Evolutionary conservation across 495 filamentous ascomycete genomes (phyloP).

Genomic region (Penicillium macrosclerotiorum): DNA sequence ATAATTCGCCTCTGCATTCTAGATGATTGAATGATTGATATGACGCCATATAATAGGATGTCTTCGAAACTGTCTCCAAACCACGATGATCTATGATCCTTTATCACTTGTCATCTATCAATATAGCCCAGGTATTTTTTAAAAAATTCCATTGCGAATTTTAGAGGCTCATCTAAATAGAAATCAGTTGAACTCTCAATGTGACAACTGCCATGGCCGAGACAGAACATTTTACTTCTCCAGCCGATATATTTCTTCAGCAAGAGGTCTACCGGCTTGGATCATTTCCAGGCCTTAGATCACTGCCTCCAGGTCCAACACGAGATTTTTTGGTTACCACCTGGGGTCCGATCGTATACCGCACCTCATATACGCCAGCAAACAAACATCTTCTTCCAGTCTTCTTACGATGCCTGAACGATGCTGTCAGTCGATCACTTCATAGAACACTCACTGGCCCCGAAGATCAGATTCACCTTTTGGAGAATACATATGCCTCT

Average conservation of each 20-base stretch:
- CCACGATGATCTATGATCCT: too few species aligned
- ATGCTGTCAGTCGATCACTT: constrained; percentile 19
- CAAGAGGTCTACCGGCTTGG: constrained; percentile 30
- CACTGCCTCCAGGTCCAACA: constrained; percentile 20
- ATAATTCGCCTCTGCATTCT: neutral
- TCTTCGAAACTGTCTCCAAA: neutral
- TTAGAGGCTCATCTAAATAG: neutral
- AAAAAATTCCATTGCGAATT: too few species aligned
- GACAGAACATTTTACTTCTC: constrained; percentile 2
- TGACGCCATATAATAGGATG: constrained; percentile 3
- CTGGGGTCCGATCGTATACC: constrained; percentile 32
- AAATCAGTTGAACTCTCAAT: too few species aligned
- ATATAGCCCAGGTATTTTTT: too few species aligned
- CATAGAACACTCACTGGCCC: constrained; percentile 20
- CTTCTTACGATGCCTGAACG: constrained; percentile 27
- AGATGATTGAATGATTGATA: too few species aligned
- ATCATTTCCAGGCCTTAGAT: constrained; percentile 24
- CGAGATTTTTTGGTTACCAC: constrained; percentile 30
- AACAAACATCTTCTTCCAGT: constrained; percentile 17
- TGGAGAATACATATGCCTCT: constrained; percentile 23
- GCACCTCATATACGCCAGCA: constrained; percentile 26
- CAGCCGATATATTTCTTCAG: constrained; percentile 24
- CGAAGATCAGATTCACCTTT: constrained; percentile 11
- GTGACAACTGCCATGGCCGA: too few species aligned
- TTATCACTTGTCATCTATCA: neutral